A percentile compares a stretch with the other conserved stretches of the same genome.
Conservation (phyloP, 176 grass and related monocot genomes). For the Paspalum vaginatum region DNA sequence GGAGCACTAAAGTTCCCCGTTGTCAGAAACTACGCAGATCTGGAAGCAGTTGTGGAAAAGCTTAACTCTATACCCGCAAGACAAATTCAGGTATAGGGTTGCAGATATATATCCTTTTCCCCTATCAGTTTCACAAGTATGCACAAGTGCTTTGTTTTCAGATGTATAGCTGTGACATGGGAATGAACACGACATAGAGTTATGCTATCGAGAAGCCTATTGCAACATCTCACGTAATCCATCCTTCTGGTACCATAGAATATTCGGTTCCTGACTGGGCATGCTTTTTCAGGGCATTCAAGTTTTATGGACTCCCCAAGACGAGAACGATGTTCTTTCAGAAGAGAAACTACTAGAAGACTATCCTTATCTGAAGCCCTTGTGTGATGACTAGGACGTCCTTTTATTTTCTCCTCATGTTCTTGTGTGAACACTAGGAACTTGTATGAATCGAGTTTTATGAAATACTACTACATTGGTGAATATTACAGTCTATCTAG, state of each 20-base stretch:
- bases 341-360: constrained; percentile 23
- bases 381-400: constrained; percentile 12
- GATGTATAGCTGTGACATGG: neutral
- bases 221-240: too few species aligned
- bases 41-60: constrained; percentile 24
- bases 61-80: neutral
- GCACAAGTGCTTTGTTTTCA: neutral
- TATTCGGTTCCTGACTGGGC: neutral
- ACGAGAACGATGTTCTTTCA: constrained; percentile 22
- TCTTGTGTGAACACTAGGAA: neutral
- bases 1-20: constrained; percentile 16
- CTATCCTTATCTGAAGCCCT: constrained; percentile 25
- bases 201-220: neutral
- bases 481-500: too few species aligned
- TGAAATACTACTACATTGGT: too few species aligned
- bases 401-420: neutral
- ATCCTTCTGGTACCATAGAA: neutral
- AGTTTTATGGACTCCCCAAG: constrained; percentile 29
- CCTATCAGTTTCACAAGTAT: neutral
- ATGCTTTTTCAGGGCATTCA: constrained; percentile 23
- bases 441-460: too few species aligned
- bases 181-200: neutral
- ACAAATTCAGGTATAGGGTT: constrained; percentile 5
- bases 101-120: too few species aligned
- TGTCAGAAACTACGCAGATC: constrained; percentile 13